phyloP scores from a whole-genome alignment of 495 filamentous ascomycete genomes.

The Aspergillus baeticus region DNA sequence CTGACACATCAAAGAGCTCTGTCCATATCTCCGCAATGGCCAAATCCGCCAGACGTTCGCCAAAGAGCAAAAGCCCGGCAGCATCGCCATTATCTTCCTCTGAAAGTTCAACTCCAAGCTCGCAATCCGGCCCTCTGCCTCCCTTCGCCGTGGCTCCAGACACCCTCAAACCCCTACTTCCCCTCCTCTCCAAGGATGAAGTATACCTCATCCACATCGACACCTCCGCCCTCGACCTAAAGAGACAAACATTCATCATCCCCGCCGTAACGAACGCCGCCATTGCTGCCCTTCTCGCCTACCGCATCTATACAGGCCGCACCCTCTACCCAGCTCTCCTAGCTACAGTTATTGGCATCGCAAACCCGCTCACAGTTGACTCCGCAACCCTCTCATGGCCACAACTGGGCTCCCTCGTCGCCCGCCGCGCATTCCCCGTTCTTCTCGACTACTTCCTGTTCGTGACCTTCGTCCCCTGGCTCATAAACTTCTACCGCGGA shows the following conservation, averaged over 20 bases:
- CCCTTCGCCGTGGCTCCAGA: conserved; percentile 65
- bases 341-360: conserved; percentile 56
- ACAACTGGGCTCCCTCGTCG: conserved; percentile 47
- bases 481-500: conserved; percentile 64
- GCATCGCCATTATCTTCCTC: conserved; percentile 27
- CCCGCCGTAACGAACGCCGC: conserved; percentile 67
- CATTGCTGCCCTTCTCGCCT: conserved; percentile 57
- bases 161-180: conserved; percentile 58
- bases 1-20: not conserved
- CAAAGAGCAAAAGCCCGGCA: conserved; percentile 29
- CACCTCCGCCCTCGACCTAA: conserved; percentile 58
- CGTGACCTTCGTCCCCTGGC: conserved; percentile 72
- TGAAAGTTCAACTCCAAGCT: conserved; percentile 38
- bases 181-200: conserved; percentile 57
- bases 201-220: conserved; percentile 84
- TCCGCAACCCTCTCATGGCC: conserved; percentile 47
- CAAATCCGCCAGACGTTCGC: conserved; percentile 38
- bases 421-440: conserved; percentile 57
- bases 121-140: conserved; percentile 42
- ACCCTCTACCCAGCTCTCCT: conserved; percentile 68
- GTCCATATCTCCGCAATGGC: conserved; percentile 28
- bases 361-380: conserved; percentile 58
- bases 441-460: conserved; percentile 69
- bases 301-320: conserved; percentile 57
- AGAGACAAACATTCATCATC: conserved; percentile 73